Percentiles rank a stretch among this genome's conserved stretches.
These are phyloP conservation scores for Platanthera zijinensis DNA, from an alignment of 106 monocot species.

Conservation along the genomic window DNA sequence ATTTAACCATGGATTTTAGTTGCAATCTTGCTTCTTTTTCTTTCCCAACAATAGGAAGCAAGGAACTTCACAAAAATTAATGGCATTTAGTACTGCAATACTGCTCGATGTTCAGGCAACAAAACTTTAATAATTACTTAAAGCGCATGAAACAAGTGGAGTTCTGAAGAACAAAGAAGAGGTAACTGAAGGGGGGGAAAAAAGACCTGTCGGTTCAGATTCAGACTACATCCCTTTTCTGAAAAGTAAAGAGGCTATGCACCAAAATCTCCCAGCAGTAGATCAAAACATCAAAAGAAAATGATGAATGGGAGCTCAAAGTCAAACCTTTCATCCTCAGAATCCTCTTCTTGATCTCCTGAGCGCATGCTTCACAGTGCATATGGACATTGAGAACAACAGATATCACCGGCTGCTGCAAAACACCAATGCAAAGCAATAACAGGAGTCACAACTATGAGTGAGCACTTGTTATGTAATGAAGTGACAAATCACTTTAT, in stretches of 20 bases:
- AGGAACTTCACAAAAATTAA: no score
- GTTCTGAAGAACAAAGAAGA: background rate
- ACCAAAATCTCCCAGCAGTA: background rate
- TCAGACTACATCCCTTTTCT: background rate
- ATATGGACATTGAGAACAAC: conserved; percentile 80
- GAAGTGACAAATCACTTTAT: no score
- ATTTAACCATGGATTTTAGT: no score
- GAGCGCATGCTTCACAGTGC: conserved; percentile 95
- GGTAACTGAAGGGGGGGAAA: background rate
- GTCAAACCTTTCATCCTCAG: conserved; percentile 75
- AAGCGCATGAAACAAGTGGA: background rate
- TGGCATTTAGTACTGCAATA: no score
- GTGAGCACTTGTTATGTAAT: background rate
- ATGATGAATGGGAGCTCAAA: background rate
- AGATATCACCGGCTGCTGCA: conserved; percentile 50
- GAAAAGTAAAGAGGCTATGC: background rate
- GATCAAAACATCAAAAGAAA: conserved; percentile 1
- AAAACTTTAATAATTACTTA: no score
- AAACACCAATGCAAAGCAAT: background rate
- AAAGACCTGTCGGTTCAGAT: background rate
- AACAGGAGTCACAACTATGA: background rate
- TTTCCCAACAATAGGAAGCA: no score
- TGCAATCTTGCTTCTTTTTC: no score
- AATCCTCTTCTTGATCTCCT: conserved; percentile 86
- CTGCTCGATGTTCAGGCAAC: background rate